Conservation (phyloP, 371 early-diverging fungal species). For the Apophysomyces elegans region DNA sequence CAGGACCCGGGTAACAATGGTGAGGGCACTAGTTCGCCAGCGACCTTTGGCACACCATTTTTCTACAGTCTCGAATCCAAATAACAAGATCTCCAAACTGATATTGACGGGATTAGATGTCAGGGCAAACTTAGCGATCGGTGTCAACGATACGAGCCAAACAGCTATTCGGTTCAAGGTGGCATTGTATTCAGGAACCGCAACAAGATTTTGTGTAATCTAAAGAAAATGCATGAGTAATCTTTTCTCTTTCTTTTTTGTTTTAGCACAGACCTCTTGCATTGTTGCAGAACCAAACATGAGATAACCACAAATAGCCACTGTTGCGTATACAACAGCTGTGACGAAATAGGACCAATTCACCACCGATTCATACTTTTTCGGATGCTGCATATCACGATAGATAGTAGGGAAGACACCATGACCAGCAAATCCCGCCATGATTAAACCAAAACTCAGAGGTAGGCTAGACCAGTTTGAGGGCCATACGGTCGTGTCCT, state of each 20-base stretch:
- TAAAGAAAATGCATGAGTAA: constrained; percentile 18
- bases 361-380: constrained; percentile 43
- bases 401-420: constrained; percentile 54
- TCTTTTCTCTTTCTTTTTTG: constrained; percentile 5
- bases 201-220: constrained; percentile 74
- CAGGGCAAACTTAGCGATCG: constrained; percentile 72
- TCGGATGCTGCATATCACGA: constrained; percentile 54
- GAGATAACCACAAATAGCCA: constrained; percentile 65
- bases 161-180: constrained; percentile 59
- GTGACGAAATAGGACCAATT: constrained; percentile 45
- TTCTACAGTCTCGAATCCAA: constrained; percentile 24
- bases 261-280: constrained; percentile 55
- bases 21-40: constrained; percentile 30
- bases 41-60: constrained; percentile 25
- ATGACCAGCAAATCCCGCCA: constrained; percentile 56
- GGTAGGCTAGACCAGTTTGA: constrained; percentile 37
- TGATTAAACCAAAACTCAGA: constrained; percentile 47
- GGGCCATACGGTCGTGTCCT: constrained; percentile 26
- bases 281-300: constrained; percentile 77
- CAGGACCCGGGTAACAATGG: constrained; percentile 22
- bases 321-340: constrained; percentile 37
- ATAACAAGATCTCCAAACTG: constrained; percentile 55
- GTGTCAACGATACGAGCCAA: constrained; percentile 69
- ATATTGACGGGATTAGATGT: constrained; percentile 63
- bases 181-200: constrained; percentile 60